A percentile compares a stretch with the other conserved stretches of the same genome.
Conservation (phyloP, 2,329 filamentous ascomycete species). For the Amylocarpus encephaloides region DNA sequence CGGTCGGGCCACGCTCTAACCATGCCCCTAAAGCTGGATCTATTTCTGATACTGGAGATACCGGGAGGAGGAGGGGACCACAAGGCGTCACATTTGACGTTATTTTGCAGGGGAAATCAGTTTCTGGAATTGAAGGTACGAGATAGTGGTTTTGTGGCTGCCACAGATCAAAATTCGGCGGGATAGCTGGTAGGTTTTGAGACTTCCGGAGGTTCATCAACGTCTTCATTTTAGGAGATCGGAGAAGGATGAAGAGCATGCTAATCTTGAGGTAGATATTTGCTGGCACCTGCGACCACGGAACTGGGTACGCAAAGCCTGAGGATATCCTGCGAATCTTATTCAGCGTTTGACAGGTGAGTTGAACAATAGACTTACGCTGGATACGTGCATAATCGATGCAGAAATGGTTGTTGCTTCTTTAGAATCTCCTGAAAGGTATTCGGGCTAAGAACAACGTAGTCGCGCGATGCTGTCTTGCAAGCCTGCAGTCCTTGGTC, state of each 20-base stretch:
- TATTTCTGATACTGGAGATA: slow-evolving; percentile 31
- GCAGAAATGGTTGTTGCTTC: slow-evolving; percentile 34
- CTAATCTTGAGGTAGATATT: slow-evolving; percentile 37
- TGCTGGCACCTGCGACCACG: slow-evolving; percentile 36
- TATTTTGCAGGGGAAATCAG: slow-evolving; percentile 35
- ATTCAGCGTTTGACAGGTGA: slow-evolving; percentile 21
- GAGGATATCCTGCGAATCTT: slow-evolving; percentile 35
- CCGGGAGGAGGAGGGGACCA: slow-evolving; percentile 40
- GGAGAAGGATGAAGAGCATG: slow-evolving; percentile 18
- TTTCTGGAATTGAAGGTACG: slow-evolving; percentile 18
- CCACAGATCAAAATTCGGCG: slow-evolving; percentile 27
- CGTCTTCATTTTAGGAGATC: slow-evolving; percentile 17
- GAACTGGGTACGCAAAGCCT: slow-evolving; percentile 41
- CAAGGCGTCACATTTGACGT: slow-evolving; percentile 38
- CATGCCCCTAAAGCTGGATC: slow-evolving; percentile 39
- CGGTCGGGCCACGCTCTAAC: slow-evolving; percentile 37
- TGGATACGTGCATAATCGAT: slow-evolving; percentile 35
- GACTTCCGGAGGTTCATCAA: slow-evolving; percentile 25
- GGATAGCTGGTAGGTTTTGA: slow-evolving; percentile 21
- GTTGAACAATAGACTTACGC: slow-evolving; percentile 29
- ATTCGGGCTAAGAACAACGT: slow-evolving; percentile 40
- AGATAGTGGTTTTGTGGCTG: slow-evolving; percentile 28
- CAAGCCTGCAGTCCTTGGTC: slow-evolving; percentile 39
- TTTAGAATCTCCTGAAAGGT: slow-evolving; percentile 37
- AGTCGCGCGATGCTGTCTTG: slow-evolving; percentile 31